These are phyloP conservation scores for Cladophialophora psammophila DNA, from an alignment of 2,329 filamentous ascomycete genomes.

Conservation along the genomic window DNA sequence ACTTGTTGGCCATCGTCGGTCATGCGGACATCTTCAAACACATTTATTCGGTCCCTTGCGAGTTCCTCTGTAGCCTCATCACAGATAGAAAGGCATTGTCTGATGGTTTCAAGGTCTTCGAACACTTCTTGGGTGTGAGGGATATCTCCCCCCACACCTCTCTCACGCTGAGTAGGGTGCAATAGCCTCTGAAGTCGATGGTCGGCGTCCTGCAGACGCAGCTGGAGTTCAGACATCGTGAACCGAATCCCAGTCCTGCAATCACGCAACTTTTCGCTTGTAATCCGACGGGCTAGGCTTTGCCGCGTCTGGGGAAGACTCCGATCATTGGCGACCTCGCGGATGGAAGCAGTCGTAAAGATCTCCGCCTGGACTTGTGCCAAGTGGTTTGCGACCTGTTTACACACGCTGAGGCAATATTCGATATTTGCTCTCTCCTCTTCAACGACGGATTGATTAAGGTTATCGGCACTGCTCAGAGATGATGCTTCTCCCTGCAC, in stretches of 20 bases:
- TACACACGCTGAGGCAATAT: slow-evolving; percentile 48
- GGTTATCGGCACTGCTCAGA: not conserved
- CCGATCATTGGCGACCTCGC: not conserved
- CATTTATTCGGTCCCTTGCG: slow-evolving; percentile 41
- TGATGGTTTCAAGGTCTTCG: slow-evolving; percentile 44
- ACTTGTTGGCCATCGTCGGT: slow-evolving; percentile 44
- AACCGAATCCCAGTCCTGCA: slow-evolving; percentile 39
- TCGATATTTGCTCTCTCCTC: slow-evolving; percentile 48
- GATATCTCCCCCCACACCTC: not conserved
- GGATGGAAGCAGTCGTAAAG: not conserved
- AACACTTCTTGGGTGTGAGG: slow-evolving; percentile 22
- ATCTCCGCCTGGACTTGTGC: slow-evolving; percentile 38
- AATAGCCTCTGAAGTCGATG: slow-evolving; percentile 30
- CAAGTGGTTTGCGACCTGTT: slow-evolving; percentile 46
- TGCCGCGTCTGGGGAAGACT: not conserved
- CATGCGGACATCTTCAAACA: slow-evolving; percentile 44
- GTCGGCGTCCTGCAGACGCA: slow-evolving; percentile 40
- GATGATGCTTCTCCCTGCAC: slow-evolving; percentile 14
- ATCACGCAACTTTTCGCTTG: slow-evolving; percentile 31
- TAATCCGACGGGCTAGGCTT: slow-evolving; percentile 15
- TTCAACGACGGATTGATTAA: slow-evolving; percentile 39
- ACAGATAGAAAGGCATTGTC: slow-evolving; percentile 43
- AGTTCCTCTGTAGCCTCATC: slow-evolving; percentile 42
- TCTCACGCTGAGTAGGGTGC: not conserved
- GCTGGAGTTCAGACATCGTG: slow-evolving; percentile 39